phyloP scores from a whole-genome alignment of 805 yeast species.

The Candida sphagnicola region DNA sequence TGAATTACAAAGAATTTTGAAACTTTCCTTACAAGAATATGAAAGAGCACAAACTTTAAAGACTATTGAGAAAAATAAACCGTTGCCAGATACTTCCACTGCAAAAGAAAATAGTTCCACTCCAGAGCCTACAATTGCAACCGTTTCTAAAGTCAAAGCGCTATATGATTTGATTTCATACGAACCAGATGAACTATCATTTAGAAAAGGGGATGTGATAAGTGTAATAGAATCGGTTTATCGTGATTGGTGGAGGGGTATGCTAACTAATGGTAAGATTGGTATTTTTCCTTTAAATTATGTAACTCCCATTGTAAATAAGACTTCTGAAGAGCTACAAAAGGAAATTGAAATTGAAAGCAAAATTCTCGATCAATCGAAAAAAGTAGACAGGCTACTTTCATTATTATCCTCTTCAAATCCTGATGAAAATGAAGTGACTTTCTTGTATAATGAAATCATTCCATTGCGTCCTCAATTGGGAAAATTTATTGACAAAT shows the following conservation, averaged over 20 bases:
- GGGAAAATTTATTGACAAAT: constrained; percentile 72
- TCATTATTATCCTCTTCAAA: constrained; percentile 38
- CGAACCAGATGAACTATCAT: constrained; percentile 85
- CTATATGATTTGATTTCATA: constrained; percentile 73
- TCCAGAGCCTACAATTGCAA: constrained; percentile 33
- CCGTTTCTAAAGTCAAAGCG: constrained; percentile 71
- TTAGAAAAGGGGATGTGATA: constrained; percentile 82
- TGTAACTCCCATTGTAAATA: constrained; percentile 72
- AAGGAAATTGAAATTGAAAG: constrained; percentile 49
- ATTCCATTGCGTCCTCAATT: constrained; percentile 71
- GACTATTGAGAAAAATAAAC: constrained; percentile 25
- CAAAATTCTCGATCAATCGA: constrained; percentile 44
- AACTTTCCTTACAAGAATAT: constrained; percentile 65
- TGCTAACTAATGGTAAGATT: constrained; percentile 63
- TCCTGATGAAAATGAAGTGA: constrained; percentile 60
- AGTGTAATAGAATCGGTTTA: constrained; percentile 84
- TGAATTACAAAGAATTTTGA: constrained; percentile 72
- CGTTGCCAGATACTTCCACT: constrained; percentile 27
- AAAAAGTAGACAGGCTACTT: constrained; percentile 67
- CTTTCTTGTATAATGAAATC: constrained; percentile 66
- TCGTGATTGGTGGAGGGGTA: constrained; percentile 95
- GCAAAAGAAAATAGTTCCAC: constrained; percentile 2
- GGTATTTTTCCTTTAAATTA: constrained; percentile 94
- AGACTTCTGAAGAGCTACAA: constrained; percentile 55
- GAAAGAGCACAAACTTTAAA: constrained; percentile 34